These are phyloP conservation scores for Neurospora sp. DNA, from an alignment of 495 filamentous ascomycete species.

Conservation along the genomic window DNA sequence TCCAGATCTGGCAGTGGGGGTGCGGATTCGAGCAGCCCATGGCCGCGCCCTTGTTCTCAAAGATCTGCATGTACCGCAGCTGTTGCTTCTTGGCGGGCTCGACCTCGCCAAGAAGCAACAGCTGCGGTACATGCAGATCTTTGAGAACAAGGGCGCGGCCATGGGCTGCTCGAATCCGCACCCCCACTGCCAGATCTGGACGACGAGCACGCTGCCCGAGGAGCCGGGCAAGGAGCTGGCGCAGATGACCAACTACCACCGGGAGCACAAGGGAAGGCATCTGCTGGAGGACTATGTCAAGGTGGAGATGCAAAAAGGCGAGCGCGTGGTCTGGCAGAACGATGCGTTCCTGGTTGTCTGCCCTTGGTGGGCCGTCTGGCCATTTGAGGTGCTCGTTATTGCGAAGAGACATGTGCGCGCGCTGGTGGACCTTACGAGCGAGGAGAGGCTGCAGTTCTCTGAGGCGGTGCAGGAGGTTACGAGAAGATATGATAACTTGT, in stretches of 20 bases:
- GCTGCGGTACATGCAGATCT: constrained; percentile 97
- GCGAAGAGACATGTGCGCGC: constrained; percentile 69
- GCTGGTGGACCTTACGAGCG: constrained; percentile 64
- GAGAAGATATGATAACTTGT: constrained; percentile 89
- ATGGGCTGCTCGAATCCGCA: constrained; percentile 99
- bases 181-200: constrained; percentile 95
- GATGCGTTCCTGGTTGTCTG: constrained; percentile 71
- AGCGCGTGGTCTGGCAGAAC: constrained; percentile 84
- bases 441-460: constrained; percentile 62
- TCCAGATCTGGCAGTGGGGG: too few species aligned
- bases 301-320: constrained; percentile 69
- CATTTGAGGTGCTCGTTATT: constrained; percentile 90
- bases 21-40: too few species aligned
- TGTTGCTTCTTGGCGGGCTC: too few species aligned
- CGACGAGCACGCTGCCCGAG: constrained; percentile 78
- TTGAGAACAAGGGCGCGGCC: constrained; percentile 95
- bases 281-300: constrained; percentile 79
- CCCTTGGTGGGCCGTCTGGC: constrained; percentile 97
- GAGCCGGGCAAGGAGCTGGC: constrained; percentile 71
- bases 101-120: constrained; percentile 54
- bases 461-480: constrained; percentile 80
- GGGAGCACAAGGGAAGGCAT: constrained; percentile 56
- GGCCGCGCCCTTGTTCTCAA: too few species aligned
- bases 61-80: too few species aligned
- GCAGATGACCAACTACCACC: constrained; percentile 65